Base-by-base conservation (phyloP, 108 stramenopile species). In the Skeletonema marinoi region DNA sequence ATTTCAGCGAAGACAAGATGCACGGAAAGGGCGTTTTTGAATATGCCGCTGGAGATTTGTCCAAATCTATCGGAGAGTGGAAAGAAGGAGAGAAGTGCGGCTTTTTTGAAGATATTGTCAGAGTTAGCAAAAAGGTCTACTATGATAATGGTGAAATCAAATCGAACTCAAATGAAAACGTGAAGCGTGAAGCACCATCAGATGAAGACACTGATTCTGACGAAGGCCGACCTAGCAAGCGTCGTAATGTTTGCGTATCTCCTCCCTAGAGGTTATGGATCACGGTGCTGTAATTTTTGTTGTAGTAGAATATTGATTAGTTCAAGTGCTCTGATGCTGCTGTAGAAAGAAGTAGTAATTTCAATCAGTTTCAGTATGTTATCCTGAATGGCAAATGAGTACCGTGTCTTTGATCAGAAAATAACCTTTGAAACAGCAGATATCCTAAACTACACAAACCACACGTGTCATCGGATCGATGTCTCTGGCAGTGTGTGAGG, bases 51-150 rank as follows among this genome's bases (percentile, higher is more conserved):
- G 79, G 79, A 16, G 87, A 73, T 66, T 41, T 48, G 17, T 90
- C 25, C 16, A 56, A 29, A 56, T 56, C 54, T n/a, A 88, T 88
- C 12, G 88, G 89, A 3, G 78, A 62, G 13, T 90, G 87, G 82
- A 60, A 56, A 7, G 50, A 56, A 12, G 85, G 74, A 8, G 8
- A 74, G 80, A 44, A 88, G n/a, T n/a, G 17, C 13, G 89, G 88
- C 6, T 8, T 29, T 7, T 56, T 56, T 56, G 54, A 56, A 56
- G 17, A 25, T 25, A 25, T 56, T 25, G 9, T 56, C n/a, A 56
- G 54, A 25, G 12, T 11, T 12, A 11, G 39, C 39, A 25, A 56
- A 11, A 25, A 56, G 29, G 54, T 56, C 54, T 16, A 2, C 3
- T 56, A 25, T 56, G 54, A 56, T 21, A 56, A 56, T 29, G 54